Conservation (phyloP, 768 basidiomycete genomes). For the Daedaleopsis sinensis region DNA sequence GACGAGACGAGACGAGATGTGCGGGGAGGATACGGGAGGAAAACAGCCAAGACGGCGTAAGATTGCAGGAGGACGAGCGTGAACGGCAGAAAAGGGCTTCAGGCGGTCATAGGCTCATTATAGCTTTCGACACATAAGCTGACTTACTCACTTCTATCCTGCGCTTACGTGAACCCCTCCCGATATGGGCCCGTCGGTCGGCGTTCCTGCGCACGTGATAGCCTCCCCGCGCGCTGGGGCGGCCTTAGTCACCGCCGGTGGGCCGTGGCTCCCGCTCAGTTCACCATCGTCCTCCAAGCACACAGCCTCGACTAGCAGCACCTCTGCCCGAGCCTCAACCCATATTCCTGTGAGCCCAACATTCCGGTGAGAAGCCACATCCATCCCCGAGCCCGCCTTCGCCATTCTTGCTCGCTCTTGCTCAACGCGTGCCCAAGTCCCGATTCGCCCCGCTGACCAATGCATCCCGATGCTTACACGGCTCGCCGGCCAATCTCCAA, state of each 20-base stretch:
- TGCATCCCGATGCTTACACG: constrained; percentile 10
- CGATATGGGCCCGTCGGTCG: constrained; percentile 1
- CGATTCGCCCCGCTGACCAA: constrained; percentile 11
- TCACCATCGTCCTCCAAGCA: neutral
- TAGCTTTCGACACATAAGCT: constrained; percentile 14
- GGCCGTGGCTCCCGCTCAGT: neutral
- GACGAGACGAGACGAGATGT: constrained; percentile 2
- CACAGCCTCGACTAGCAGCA: no score
- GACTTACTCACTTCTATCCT: constrained; percentile 12
- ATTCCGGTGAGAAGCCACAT: no score
- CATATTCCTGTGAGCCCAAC: neutral
- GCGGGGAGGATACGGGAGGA: neutral
- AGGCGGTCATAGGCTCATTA: neutral
- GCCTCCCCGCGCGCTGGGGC: neutral
- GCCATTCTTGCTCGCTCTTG: neutral
- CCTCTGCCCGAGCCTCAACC: no score
- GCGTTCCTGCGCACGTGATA: constrained; percentile 5
- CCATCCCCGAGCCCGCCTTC: no score
- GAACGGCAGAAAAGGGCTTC: neutral
- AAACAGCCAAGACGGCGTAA: constrained; percentile 16
- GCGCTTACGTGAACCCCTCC: constrained; percentile 19
- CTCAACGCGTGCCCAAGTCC: constrained; percentile 1
- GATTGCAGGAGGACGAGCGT: constrained; percentile 12
- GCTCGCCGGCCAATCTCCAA: neutral
- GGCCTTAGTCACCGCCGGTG: no score